Evolutionary conservation across 176 grass and related monocot genomes (phyloP).

Genomic region (Carex kokanica): DNA sequence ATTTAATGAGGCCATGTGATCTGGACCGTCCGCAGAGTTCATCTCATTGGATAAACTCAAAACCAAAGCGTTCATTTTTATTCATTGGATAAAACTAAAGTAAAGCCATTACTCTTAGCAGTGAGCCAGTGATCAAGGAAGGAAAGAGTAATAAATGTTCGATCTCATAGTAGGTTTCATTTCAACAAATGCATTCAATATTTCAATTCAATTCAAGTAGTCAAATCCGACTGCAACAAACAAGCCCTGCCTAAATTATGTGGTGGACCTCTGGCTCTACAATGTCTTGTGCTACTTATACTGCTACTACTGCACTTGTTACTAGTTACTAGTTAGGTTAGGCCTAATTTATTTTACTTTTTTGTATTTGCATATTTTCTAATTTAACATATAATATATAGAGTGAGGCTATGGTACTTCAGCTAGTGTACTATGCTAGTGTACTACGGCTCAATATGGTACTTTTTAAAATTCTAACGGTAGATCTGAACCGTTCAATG

Average conservation of each 20-base stretch:
- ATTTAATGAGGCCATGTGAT: conserved; percentile 17
- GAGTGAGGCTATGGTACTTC: no score
- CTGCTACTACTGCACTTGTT: no score
- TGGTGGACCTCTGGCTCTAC: neutral
- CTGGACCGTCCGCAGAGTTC: neutral
- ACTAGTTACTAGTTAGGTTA: no score
- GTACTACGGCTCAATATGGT: no score
- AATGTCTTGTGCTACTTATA: no score
- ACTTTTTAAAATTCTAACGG: no score
- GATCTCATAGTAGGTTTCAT: neutral
- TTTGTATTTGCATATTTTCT: no score
- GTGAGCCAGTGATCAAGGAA: neutral
- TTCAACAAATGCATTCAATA: neutral
- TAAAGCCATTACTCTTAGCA: neutral
- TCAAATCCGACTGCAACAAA: neutral
- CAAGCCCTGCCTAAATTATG: neutral
- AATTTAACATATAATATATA: no score
- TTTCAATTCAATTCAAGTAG: neutral
- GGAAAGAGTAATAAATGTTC: neutral
- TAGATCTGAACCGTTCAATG: no score
- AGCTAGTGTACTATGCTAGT: no score
- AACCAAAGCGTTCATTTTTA: conserved; percentile 3
- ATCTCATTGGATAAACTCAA: neutral
- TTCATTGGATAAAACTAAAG: no score
- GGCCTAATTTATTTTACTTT: no score